Conservation (phyloP, 345 rosid species). For the Camelina sativa region DNA sequence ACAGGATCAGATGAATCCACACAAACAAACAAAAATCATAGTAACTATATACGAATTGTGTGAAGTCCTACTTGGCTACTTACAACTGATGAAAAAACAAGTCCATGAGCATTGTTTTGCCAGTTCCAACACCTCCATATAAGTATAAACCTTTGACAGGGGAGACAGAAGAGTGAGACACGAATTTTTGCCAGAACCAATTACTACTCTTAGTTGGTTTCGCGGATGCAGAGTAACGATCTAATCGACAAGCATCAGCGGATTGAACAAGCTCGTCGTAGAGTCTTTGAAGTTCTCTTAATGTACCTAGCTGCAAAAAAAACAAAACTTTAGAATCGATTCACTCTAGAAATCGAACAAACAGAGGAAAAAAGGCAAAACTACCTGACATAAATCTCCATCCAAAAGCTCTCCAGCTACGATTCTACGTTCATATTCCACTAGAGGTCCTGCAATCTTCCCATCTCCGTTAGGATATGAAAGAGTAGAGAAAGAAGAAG, state of each 20-base stretch:
- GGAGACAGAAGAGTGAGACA: slow-evolving; percentile 72
- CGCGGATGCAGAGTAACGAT: slow-evolving; percentile 81
- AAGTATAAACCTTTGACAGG: slow-evolving; percentile 92
- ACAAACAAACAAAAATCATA: not conserved
- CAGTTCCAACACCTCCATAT: slow-evolving; percentile 97
- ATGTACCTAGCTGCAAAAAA: slow-evolving; percentile 67
- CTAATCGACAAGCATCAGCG: slow-evolving; percentile 81
- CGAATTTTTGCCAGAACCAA: slow-evolving; percentile 91
- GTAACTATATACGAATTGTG: not conserved
- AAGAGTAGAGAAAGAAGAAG: slow-evolving; percentile 12
- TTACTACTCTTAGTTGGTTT: slow-evolving; percentile 77
- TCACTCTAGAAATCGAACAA: not conserved
- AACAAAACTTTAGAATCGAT: slow-evolving; percentile 8
- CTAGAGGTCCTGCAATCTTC: slow-evolving; percentile 70
- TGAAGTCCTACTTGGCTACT: slow-evolving; percentile 32
- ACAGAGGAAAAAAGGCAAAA: not conserved
- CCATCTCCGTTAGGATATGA: slow-evolving; percentile 43
- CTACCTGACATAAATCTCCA: slow-evolving; percentile 88
- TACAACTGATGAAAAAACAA: slow-evolving; percentile 85
- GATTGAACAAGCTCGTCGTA: slow-evolving; percentile 81
- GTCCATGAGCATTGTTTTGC: slow-evolving; percentile 99
- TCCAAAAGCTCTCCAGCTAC: slow-evolving; percentile 74
- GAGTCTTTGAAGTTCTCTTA: slow-evolving; percentile 88
- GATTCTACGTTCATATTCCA: slow-evolving; percentile 82
- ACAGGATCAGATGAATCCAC: slow-evolving; percentile 27